phyloP scores from a whole-genome alignment of 1,139 yeast species.

The Candida sp. region DNA sequence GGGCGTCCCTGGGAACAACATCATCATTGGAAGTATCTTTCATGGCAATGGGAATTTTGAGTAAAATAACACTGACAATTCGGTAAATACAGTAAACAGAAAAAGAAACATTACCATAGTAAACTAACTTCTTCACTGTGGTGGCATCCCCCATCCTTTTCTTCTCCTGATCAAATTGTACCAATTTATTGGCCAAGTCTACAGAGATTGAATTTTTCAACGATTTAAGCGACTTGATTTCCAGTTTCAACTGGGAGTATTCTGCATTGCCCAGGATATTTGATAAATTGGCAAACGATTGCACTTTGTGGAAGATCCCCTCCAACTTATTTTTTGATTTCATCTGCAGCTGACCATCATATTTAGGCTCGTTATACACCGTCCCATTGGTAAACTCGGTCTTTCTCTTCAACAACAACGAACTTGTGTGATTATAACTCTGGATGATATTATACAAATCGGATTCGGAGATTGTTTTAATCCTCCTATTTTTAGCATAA shows the following conservation, averaged over 20 bases:
- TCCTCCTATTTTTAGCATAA: constrained; percentile 1
- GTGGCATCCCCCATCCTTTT: constrained; percentile 4
- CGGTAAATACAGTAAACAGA: constrained; percentile 67
- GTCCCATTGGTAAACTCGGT: constrained; percentile 30
- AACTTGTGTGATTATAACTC: constrained; percentile 37
- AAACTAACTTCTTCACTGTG: constrained; percentile 8
- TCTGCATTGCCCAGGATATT: constrained; percentile 17
- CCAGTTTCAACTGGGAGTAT: constrained; percentile 30
- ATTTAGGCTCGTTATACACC: constrained; percentile 19
- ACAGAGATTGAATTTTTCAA: constrained; percentile 25
- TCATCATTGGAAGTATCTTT: constrained; percentile 7
- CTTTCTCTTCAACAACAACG: constrained; percentile 30
- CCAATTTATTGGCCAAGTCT: constrained; percentile 22
- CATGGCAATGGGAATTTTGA: constrained; percentile 20
- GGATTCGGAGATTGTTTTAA: constrained; percentile 11
- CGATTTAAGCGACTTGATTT: constrained; percentile 30
- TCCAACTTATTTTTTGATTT: constrained; percentile 12
- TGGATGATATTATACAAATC: constrained; percentile 30
- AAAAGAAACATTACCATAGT: constrained; percentile 27
- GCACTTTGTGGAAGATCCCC: constrained; percentile 36
- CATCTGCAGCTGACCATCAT: constrained; percentile 10
- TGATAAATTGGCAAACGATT: constrained; percentile 38
- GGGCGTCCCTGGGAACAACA: constrained; percentile 44
- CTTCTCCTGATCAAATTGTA: constrained; percentile 12
- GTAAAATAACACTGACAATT: constrained; percentile 42